Evolutionary conservation across 768 basidiomycete genomes (phyloP).

Genomic region (Imleria badia): DNA sequence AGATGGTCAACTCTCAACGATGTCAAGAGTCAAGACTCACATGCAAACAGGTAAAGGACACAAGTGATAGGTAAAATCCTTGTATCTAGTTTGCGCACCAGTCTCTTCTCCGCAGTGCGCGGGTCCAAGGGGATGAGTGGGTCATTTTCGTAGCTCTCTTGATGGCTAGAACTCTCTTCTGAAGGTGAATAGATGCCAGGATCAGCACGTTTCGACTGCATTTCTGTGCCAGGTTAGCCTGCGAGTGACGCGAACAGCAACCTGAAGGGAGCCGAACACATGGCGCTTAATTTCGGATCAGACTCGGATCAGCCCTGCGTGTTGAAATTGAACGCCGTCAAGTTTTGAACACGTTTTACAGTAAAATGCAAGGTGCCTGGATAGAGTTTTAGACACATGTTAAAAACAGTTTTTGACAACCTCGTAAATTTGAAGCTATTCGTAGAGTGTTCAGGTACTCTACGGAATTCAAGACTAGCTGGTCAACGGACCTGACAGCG

Average conservation of each 20-base stretch:
- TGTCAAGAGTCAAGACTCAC: conserved; percentile 45
- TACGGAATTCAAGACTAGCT: too few species aligned
- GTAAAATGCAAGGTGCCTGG: too few species aligned
- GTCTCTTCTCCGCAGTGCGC: conserved; percentile 43
- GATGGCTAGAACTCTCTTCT: conserved; percentile 1
- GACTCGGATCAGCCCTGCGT: too few species aligned
- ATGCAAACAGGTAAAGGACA: conserved; percentile 72
- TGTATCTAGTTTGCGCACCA: conserved; percentile 64
- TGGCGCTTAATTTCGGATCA: too few species aligned
- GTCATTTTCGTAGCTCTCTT: conserved; percentile 16
- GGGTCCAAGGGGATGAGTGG: conserved; percentile 19
- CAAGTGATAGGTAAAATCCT: conserved; percentile 72
- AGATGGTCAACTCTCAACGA: neutral
- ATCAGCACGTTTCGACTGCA: conserved; percentile 19
- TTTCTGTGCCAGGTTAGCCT: neutral
- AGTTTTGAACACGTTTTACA: too few species aligned
- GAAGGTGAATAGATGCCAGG: neutral
- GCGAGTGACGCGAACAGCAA: neutral
- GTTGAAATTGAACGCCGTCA: too few species aligned
- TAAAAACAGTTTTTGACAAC: too few species aligned
- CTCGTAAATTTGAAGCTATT: too few species aligned
- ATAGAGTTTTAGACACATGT: too few species aligned
- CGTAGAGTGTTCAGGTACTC: too few species aligned
- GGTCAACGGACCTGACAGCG: too few species aligned
- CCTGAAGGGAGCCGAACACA: too few species aligned